Conservation (phyloP, 228 moss, liverwort and hornwort species). For the Sphagnum fallax region DNA sequence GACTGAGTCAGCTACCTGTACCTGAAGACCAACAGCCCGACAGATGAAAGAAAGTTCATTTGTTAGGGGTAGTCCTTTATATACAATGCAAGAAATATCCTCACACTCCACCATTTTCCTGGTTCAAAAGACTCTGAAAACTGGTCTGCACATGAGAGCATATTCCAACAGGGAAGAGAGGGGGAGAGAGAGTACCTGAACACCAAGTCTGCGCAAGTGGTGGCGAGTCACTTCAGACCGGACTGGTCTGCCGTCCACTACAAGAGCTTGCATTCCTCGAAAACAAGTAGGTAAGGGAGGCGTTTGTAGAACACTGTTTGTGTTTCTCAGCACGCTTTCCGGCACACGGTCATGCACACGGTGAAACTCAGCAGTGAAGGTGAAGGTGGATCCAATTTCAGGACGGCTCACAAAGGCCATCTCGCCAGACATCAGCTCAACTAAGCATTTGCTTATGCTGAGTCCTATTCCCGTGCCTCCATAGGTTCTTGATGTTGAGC, state of each 20-base stretch:
- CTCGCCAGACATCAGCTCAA: slow-evolving; percentile 60
- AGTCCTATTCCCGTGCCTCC: slow-evolving; percentile 70
- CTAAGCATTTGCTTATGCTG: slow-evolving; percentile 58
- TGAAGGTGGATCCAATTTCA: slow-evolving; percentile 56
- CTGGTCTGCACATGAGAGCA: no score
- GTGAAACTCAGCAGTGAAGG: slow-evolving; percentile 44
- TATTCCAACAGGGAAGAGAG: not conserved
- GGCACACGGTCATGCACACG: slow-evolving; percentile 47
- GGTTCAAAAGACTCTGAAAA: no score
- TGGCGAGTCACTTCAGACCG: slow-evolving; percentile 61
- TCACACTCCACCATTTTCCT: no score
- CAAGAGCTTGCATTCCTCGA: slow-evolving; percentile 50
- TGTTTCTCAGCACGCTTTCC: slow-evolving; percentile 38
- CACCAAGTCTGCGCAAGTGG: slow-evolving; percentile 49
- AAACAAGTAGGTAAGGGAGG: slow-evolving; percentile 55
- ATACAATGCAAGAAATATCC: no score
- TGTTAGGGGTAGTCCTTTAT: no score
- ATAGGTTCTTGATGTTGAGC: slow-evolving; percentile 67
- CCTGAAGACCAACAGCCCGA: slow-evolving; percentile 17
- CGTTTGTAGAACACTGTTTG: slow-evolving; percentile 45
- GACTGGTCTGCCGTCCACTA: slow-evolving; percentile 57
- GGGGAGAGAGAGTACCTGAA: slow-evolving; percentile 27
- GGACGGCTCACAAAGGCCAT: slow-evolving; percentile 59
- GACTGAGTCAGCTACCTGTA: slow-evolving; percentile 47
- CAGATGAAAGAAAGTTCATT: no score